Evolutionary conservation across 1,284 basidiomycete genomes (phyloP).

Genomic region (Ceratobasidium papillatum): DNA sequence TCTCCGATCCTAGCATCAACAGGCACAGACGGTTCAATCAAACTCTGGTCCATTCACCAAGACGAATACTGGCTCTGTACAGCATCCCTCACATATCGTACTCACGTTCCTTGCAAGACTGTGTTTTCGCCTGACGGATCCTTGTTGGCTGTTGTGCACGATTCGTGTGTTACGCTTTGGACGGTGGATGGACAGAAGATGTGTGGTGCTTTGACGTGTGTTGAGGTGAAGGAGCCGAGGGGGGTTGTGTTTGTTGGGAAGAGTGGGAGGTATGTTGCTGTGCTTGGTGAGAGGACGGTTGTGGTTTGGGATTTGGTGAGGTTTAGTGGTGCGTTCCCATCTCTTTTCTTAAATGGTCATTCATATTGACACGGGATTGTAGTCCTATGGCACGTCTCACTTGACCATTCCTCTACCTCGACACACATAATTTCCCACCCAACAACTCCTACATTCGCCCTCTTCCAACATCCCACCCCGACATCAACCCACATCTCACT

Average conservation of each 20-base stretch:
- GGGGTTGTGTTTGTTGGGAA: conserved; percentile 65
- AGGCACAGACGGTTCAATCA: conserved; percentile 73
- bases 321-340: conserved; percentile 65
- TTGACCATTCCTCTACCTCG: conserved; percentile 52
- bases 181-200: conserved; percentile 62
- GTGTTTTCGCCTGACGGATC: conserved; percentile 90
- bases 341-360: neutral
- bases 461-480: conserved; percentile 58
- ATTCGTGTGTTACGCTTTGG: conserved; percentile 78
- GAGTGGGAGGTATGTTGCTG: conserved; percentile 69
- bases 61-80: conserved; percentile 81
- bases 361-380: conserved; percentile 19
- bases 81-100: conserved; percentile 74
- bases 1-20: conserved; percentile 64
- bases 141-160: conserved; percentile 80
- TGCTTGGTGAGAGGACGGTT: conserved; percentile 63
- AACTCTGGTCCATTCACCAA: conserved; percentile 63
- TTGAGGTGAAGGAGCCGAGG: conserved; percentile 47
- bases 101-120: conserved; percentile 69
- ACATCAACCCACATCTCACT: conserved; percentile 58
- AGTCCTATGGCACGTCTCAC: conserved; percentile 69
- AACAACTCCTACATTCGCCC: conserved; percentile 64
- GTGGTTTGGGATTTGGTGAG: conserved; percentile 84
- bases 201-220: conserved; percentile 57
- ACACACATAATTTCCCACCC: conserved; percentile 63